Evolutionary conservation across 2,329 filamentous ascomycete genomes (phyloP).

Genomic region (Microdochium bolleyi): DNA sequence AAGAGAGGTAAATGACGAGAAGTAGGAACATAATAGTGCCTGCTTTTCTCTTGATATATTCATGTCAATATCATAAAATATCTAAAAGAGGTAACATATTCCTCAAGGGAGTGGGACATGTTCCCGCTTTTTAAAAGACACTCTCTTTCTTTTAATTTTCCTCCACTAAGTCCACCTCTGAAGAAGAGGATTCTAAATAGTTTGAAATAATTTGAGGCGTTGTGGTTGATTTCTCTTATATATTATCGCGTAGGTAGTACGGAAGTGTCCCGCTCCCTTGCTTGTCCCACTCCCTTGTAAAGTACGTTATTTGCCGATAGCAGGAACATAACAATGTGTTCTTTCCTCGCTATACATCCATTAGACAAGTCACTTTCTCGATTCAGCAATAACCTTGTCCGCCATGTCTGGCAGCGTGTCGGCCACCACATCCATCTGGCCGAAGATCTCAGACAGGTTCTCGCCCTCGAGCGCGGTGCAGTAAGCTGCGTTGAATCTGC

Average conservation of each 20-base stretch:
- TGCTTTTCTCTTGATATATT: not conserved
- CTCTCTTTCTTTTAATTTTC: not conserved
- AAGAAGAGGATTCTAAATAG: too few relatives aligned
- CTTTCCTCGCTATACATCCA: not conserved
- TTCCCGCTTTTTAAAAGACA: too few relatives aligned
- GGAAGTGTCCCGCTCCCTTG: too few relatives aligned
- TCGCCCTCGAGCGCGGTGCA: constrained; percentile 45
- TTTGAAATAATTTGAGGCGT: too few relatives aligned
- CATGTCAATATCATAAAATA: not conserved
- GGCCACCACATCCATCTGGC: constrained; percentile 41
- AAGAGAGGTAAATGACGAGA: not conserved
- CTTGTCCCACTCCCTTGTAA: too few relatives aligned
- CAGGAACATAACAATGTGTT: not conserved
- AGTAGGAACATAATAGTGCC: not conserved
- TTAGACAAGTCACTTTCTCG: constrained; percentile 2
- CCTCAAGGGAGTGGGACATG: too few relatives aligned
- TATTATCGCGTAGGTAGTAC: too few relatives aligned
- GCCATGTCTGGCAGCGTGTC: constrained; percentile 40
- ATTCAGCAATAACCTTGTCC: constrained; percentile 22
- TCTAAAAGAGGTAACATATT: not conserved
- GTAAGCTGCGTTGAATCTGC: constrained; percentile 41
- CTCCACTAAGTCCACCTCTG: not conserved
- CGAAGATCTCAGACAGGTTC: constrained; percentile 39
- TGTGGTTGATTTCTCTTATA: too few relatives aligned
- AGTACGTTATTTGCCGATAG: not conserved